A percentile compares a stretch with the other conserved stretches of the same genome.
phyloP scores from a whole-genome alignment of 2,329 filamentous ascomycete species.

The Fusarium pseudonygamai region DNA sequence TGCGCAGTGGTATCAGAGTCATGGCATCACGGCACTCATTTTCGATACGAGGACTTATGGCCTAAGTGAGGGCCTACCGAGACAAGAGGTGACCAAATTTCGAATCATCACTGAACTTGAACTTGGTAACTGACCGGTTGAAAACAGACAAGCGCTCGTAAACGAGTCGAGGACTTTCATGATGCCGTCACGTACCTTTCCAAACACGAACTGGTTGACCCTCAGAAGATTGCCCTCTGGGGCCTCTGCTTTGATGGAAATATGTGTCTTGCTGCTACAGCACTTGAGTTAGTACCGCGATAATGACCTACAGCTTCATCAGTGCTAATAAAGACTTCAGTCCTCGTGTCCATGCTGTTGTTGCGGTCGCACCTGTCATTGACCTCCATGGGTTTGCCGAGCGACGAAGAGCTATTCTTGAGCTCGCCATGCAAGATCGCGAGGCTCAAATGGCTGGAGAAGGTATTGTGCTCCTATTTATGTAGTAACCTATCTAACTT shows the following conservation, averaged over 20 bases:
- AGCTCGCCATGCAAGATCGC: not conserved
- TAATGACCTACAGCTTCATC: rapidly evolving
- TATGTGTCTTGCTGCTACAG: not conserved
- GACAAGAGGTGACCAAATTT: not conserved
- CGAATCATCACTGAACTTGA: rapidly evolving
- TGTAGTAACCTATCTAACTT: not conserved
- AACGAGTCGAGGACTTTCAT: not conserved
- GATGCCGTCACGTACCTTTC: not conserved
- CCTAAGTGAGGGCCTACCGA: not conserved
- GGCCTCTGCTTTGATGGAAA: not conserved
- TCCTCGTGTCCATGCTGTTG: not conserved
- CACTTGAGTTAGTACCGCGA: not conserved
- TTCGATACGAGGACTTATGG: not conserved
- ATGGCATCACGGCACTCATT: not conserved
- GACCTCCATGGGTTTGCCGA: not conserved
- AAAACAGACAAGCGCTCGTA: not conserved
- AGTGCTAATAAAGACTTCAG: not conserved
- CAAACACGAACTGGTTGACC: not conserved
- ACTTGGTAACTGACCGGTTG: not conserved
- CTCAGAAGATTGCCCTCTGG: not conserved
- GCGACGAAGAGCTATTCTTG: not conserved
- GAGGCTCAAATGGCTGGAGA: not conserved
- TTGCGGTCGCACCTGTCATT: not conserved
- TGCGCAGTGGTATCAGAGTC: not conserved
- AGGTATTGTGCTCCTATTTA: not conserved